phyloP scores from a whole-genome alignment of 176 grass and related monocot genomes.

The Raddia distichophylla region DNA sequence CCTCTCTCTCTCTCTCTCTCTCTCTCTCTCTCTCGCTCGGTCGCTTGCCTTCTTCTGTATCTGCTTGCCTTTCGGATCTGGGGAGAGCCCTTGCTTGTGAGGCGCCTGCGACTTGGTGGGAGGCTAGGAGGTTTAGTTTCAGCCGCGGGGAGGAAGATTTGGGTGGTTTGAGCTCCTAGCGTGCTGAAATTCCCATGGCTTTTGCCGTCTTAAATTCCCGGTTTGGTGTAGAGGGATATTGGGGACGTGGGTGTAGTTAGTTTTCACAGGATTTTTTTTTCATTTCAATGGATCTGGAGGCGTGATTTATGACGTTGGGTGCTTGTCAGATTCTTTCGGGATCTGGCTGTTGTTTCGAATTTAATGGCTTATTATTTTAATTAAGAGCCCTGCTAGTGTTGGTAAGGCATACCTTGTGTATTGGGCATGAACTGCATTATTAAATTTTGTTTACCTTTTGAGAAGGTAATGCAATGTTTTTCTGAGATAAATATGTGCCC shows the following conservation, averaged over 20 bases:
- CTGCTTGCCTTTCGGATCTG: slow-evolving; percentile 9
- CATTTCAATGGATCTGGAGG: background rate
- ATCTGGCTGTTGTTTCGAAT: background rate
- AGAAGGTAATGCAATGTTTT: slow-evolving; percentile 23
- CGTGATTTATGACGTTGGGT: background rate
- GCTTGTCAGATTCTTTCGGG: background rate
- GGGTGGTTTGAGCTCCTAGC: background rate
- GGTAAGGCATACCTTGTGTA: background rate
- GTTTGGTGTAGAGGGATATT: background rate
- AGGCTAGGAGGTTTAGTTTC: slow-evolving; percentile 4
- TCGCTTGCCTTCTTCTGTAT: background rate
- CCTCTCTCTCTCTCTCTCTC: background rate
- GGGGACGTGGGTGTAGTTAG: background rate
- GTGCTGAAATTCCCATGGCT: background rate
- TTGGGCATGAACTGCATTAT: slow-evolving; percentile 14
- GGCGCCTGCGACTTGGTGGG: background rate
- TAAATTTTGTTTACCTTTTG: slow-evolving; percentile 13
- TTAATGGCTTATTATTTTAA: background rate
- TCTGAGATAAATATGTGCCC: slow-evolving; percentile 32
- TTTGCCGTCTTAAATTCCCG: background rate
- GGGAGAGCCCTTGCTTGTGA: background rate
- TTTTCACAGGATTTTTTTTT: background rate
- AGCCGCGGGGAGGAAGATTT: background rate
- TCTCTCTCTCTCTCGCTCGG: background rate
- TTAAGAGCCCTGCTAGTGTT: background rate